Evolutionary conservation across 2,329 filamentous ascomycete genomes (phyloP).

Genomic region (Microdochium nivale): DNA sequence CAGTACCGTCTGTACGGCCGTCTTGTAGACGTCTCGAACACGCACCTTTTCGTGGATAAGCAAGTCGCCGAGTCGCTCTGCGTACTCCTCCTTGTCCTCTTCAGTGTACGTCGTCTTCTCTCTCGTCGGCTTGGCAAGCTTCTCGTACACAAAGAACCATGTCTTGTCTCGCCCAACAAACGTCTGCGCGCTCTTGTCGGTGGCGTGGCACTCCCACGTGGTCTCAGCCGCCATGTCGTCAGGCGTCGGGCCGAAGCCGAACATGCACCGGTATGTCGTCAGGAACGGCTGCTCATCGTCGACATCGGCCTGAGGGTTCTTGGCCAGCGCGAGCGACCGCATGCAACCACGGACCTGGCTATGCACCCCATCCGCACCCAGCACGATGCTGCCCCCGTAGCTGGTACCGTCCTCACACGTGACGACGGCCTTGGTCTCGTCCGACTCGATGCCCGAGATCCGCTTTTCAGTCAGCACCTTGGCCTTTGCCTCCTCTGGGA

Average conservation of each 20-base stretch:
- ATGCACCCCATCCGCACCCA: neutral
- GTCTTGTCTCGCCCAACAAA: neutral
- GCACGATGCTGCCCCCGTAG: neutral
- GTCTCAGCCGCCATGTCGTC: neutral
- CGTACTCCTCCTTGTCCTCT: slow-evolving; percentile 8
- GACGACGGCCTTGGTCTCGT: neutral
- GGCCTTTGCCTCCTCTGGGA: slow-evolving; percentile 2
- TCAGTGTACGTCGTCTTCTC: slow-evolving; percentile 14
- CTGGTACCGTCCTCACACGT: neutral
- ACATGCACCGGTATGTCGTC: neutral
- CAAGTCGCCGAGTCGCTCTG: neutral
- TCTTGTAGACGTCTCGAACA: neutral
- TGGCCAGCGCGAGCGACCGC: slow-evolving; percentile 15
- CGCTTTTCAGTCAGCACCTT: neutral
- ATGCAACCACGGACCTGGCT: neutral
- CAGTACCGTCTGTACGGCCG: slow-evolving; percentile 1
- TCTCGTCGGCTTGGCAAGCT: neutral
- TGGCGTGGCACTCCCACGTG: neutral
- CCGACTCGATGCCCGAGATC: neutral
- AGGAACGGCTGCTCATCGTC: slow-evolving; percentile 11
- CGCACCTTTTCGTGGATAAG: neutral
- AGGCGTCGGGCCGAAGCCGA: neutral
- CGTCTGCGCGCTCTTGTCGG: neutral
- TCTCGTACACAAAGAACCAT: neutral
- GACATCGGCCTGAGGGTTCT: slow-evolving; percentile 2